These are phyloP conservation scores for Cladorrhinum sp. DNA, from an alignment of 2,329 filamentous ascomycete species.

Conservation along the genomic window DNA sequence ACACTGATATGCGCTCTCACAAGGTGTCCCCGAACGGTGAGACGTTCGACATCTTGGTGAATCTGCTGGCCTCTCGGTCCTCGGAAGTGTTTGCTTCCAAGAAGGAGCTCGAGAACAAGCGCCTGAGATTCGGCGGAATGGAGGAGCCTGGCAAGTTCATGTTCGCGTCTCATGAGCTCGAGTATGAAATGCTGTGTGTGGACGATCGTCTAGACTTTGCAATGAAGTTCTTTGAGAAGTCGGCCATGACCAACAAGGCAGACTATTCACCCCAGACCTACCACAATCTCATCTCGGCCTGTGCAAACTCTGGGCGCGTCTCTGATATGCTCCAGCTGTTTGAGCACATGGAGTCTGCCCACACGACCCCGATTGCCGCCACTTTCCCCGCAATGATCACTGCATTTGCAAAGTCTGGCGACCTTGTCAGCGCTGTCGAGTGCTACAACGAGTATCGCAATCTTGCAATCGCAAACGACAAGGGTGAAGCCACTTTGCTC, in stretches of 20 bases:
- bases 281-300: constrained; percentile 79
- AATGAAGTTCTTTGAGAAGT: constrained; percentile 79
- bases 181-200: constrained; percentile 80
- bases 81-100: constrained; percentile 74
- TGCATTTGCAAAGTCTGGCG: constrained; percentile 79
- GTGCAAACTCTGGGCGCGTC: constrained; percentile 75
- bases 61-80: constrained; percentile 75
- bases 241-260: constrained; percentile 59
- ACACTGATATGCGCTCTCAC: constrained; percentile 91
- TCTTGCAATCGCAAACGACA: constrained; percentile 80
- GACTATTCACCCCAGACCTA: constrained; percentile 81
- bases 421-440: constrained; percentile 84
- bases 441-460: constrained; percentile 94
- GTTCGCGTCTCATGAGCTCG: constrained; percentile 82
- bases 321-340: constrained; percentile 89
- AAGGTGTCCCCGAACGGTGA: constrained; percentile 76
- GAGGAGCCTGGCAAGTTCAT: constrained; percentile 82
- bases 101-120: constrained; percentile 73
- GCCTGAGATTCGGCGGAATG: constrained; percentile 80
- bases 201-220: constrained; percentile 85
- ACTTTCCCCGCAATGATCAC: constrained; percentile 93
- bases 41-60: constrained; percentile 85
- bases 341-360: constrained; percentile 81
- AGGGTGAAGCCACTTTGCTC: constrained; percentile 64
- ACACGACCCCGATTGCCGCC: constrained; percentile 70